These are phyloP conservation scores for Patellaria atrata DNA, from an alignment of 495 filamentous ascomycete species.

Conservation along the genomic window DNA sequence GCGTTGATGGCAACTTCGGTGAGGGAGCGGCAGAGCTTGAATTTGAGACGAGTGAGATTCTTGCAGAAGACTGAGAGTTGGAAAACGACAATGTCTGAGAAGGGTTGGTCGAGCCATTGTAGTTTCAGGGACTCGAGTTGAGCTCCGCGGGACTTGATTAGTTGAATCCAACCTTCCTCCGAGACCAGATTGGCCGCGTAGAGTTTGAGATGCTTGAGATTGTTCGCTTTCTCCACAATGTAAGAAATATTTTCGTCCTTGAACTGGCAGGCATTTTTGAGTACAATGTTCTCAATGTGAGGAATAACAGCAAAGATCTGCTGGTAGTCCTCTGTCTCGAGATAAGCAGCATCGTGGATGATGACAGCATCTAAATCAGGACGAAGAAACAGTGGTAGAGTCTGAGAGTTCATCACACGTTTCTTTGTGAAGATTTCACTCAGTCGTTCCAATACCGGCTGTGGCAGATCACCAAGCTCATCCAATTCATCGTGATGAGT, in stretches of 20 bases:
- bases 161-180: slow-evolving; percentile 51
- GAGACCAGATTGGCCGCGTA: slow-evolving; percentile 68
- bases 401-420: slow-evolving; percentile 53
- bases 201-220: slow-evolving; percentile 48
- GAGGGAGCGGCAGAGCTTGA: slow-evolving; percentile 43
- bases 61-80: slow-evolving; percentile 44
- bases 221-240: slow-evolving; percentile 50
- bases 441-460: slow-evolving; percentile 51
- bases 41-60: slow-evolving; percentile 56
- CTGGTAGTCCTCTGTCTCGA: slow-evolving; percentile 59
- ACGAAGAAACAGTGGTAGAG: slow-evolving; percentile 64
- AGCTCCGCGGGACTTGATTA: slow-evolving; percentile 46
- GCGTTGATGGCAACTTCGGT: slow-evolving; percentile 33
- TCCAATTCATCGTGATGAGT: slow-evolving; percentile 71
- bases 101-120: slow-evolving; percentile 50
- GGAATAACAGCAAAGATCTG: slow-evolving; percentile 68
- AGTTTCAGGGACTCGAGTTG: slow-evolving; percentile 54
- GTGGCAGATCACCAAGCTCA: slow-evolving; percentile 66
- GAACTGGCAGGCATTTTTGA: slow-evolving; percentile 73
- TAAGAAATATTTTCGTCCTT: slow-evolving; percentile 71
- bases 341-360: slow-evolving; percentile 67
- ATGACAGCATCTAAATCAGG: slow-evolving; percentile 48
- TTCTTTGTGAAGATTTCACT: slow-evolving; percentile 70
- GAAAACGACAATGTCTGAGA: slow-evolving; percentile 52
- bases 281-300: slow-evolving; percentile 47